Evolutionary conservation across 805 yeast species (phyloP), one percentile per base, ranked within the genome.

Genomic region (Millerozyma acaciae): DNA sequence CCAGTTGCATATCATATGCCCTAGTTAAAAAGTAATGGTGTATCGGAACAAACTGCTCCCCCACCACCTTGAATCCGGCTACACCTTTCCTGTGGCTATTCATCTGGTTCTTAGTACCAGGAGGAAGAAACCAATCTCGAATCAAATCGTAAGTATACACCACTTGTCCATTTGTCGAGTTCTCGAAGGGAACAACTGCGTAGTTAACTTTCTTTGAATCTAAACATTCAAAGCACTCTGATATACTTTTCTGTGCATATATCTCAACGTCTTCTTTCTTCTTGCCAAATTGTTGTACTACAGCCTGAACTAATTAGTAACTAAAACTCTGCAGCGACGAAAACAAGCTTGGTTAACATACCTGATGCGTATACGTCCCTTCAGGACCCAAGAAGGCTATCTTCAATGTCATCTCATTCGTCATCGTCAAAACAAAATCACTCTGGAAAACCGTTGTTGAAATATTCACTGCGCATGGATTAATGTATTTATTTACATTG

Each of bases 111-210:
- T 25, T 21, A 2, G 34, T n/a, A 8, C 21, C 13, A 4, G 37
- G 38, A 4, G 61, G 60, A 16, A 71, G 51, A 37, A 68, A 70
- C 75, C 80, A 75, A 50, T 84, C 88, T 42, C 95, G 64, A 19
- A 90, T 63, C 9, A 88, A 62, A 51, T 88, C 96, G 53, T 85
- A 80, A 0, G 96, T 85, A 50, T 81, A 75, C 1, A 80, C 84
- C 5, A 93, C 98, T 44, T 83, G 89, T 0, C 98, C 98, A 56
- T 90, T 93, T 2, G 97, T 83, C 3, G 97, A 88, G 61, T 90
- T 90, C 49, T 90, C 97, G 45, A 86, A 75, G 1, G 98, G 98
- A 2, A 93, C 83, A 8, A 88, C 82, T 0, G 90, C 80, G 50
- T 65, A 79, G 33, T 78, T 80, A n/a, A 78, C 78, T 3, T 48